Base-by-base conservation (phyloP, 2,329 filamentous ascomycete species). In the Corynespora cassiicola region DNA sequence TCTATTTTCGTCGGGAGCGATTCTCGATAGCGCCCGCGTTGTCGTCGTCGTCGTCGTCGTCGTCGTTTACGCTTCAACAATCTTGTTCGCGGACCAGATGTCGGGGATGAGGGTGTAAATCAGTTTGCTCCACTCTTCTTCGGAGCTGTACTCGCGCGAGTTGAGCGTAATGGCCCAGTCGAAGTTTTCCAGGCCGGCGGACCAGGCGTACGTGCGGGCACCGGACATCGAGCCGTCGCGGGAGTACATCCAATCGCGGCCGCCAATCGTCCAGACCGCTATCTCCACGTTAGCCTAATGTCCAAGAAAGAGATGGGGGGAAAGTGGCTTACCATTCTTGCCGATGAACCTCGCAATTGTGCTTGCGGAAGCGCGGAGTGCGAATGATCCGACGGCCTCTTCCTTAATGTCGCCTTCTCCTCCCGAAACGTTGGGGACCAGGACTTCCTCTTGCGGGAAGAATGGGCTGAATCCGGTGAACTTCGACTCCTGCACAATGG, bases 331-430 rank as follows among this genome's bases (percentile, higher is more conserved):
- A 39, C 29, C 23, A 25, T 55, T 28, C 2, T n/a, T 50, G 9
- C 32, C 45, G 3, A 53, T 26, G 30, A 57, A 55, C 27, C 37
- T 30, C 1, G 47, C 38, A 18, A 57, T 29, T 3, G 52, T 49
- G 7, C 15, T 35, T 2, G 54, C 54, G 6, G 45, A 52, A 18
- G 52, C 50, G 23, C 31, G 43, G 14, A 57, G 33, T n/a, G 37
- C 52, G 24, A 50, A 44, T 4, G 50, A 27, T 10, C 42, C 52
- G 8, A 57, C 31, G 1, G 38, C 41, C 16, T 45, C 44, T 17
- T 57, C 54, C 30, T 56, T 54, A 32, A 47, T 26, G 7, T 36
- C 28, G 6, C 52, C 50, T 16, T 56, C 54, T 7, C 54, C 52
- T 3, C 54, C 54, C 14, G 48, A 12, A 9, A 39, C 27, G 14